Base-by-base conservation (phyloP, 2,329 filamentous ascomycete species). In the Colletotrichum falcatum region DNA sequence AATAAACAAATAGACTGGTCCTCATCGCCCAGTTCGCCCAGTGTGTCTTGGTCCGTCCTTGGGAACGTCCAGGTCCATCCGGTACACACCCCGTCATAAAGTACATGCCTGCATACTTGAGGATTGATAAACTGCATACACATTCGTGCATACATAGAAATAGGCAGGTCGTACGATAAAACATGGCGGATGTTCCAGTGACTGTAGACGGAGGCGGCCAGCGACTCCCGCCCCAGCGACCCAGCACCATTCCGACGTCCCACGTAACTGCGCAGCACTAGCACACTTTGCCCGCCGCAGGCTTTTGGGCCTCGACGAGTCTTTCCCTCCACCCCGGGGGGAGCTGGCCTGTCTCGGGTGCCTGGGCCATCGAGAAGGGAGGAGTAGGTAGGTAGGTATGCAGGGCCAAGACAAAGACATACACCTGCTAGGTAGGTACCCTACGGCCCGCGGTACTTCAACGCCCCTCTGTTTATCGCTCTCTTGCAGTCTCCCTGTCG, bases 181-280 rank as follows among this genome's bases (percentile, higher is more conserved):
- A 42, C 16, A 42, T 42, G 39, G 20, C n/a, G 20, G 42, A 44
- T n/a, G 20, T 53, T 37, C 44, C 35, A 60, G 54, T 51, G 54
- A 59, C 44, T 33, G 58, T 30, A 37, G 54, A 30, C 11, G 30
- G 23, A 42, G 23, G 44, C 39, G 28, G n/a, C 56, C 20, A 42
- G 35, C 37, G 2, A n/a, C 18, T n/a, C 37, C 42, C 55, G 35
- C 28, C 59, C 28, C 14, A 33, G 33, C 53, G 39, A 8, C 53
- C 20, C 20, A 9, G 33, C 53, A 39, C 6, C 53, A 37, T 55
- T 51, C 23, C 65, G 58, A 35, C 51, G 63, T 66, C 56, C 63
- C 67, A 70, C 67, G 67, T 67, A 67, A 67, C 67, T 67, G 64
- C 58, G 67, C 67, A 70, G 44, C 58, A 62, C 53, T 67, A 70